Percentiles rank a stretch among this genome's conserved stretches.
Evolutionary conservation across 2,329 filamentous ascomycete genomes (phyloP).

Genomic region (Stylonectria norvegica): DNA sequence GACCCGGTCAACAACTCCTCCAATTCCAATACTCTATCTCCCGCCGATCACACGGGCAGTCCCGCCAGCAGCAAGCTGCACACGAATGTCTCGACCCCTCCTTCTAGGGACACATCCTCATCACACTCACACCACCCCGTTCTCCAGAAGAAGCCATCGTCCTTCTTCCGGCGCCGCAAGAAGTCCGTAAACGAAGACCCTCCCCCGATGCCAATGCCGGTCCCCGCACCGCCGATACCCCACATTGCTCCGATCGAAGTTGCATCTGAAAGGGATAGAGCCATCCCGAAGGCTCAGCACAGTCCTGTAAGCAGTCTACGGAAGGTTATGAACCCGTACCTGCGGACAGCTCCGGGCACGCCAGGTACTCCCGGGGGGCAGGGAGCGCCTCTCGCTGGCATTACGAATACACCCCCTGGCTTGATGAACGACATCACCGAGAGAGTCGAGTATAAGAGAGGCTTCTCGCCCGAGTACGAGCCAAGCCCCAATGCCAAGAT

Average conservation of each 20-base stretch:
- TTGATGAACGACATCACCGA: conserved; percentile 14
- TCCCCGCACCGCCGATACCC: conserved; percentile 40
- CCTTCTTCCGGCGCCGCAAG: conserved; percentile 91
- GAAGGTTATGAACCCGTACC: conserved; percentile 82
- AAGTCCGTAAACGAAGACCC: conserved; percentile 75
- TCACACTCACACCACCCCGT: conserved; percentile 47
- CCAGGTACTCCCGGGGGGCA: conserved; percentile 26
- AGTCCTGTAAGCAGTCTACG: conserved; percentile 78
- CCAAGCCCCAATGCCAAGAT: conserved; percentile 70
- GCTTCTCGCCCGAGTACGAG: conserved; percentile 74
- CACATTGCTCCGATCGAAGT: conserved; percentile 34
- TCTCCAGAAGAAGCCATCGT: conserved; percentile 86
- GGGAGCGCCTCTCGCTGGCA: conserved; percentile 24
- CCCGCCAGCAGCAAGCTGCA: conserved; percentile 36
- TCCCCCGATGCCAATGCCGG: conserved; percentile 55
- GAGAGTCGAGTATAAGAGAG: conserved; percentile 43
- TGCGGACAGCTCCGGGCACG: conserved; percentile 41
- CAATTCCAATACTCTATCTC: conserved; percentile 14
- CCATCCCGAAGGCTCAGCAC: conserved; percentile 37
- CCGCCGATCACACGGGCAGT: conserved; percentile 37
- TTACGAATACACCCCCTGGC: conserved; percentile 23
- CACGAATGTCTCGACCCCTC: conserved; percentile 47
- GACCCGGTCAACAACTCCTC: conserved; percentile 21
- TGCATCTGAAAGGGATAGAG: conserved; percentile 29
- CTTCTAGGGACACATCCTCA: conserved; percentile 46